Evolutionary conservation across 768 basidiomycete genomes (phyloP).

Genomic region (Russula sp.): DNA sequence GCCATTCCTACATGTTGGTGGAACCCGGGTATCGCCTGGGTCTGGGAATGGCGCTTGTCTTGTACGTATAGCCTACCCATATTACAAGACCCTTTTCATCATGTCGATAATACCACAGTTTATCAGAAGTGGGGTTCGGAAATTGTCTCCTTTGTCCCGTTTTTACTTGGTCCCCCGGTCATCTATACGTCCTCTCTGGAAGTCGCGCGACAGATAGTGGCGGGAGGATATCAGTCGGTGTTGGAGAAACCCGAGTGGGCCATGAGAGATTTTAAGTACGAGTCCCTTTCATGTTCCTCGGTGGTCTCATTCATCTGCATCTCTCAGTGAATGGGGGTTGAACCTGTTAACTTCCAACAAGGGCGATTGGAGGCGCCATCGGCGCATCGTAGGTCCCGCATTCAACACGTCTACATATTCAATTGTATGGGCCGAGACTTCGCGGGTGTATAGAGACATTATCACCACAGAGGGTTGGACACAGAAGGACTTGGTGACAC

Average conservation of each 20-base stretch:
- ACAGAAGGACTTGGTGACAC: slow-evolving; percentile 3
- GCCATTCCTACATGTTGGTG: background rate
- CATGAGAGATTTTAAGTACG: background rate
- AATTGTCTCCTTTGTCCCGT: background rate
- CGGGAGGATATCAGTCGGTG: background rate
- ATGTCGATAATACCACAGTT: background rate
- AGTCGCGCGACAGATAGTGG: background rate
- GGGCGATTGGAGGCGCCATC: slow-evolving; percentile 24
- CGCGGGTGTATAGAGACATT: slow-evolving; percentile 23
- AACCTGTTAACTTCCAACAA: slow-evolving; percentile 22
- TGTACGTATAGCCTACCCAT: background rate
- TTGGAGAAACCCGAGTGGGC: slow-evolving; percentile 23
- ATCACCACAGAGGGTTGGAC: slow-evolving; percentile 20
- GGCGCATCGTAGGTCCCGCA: slow-evolving; percentile 26
- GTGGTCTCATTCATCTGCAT: background rate
- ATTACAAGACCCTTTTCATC: background rate
- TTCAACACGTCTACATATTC: slow-evolving; percentile 25
- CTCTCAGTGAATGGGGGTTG: slow-evolving; percentile 18
- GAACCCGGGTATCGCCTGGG: background rate
- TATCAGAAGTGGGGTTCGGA: slow-evolving; percentile 1
- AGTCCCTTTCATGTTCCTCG: background rate
- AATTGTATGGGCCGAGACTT: slow-evolving; percentile 25
- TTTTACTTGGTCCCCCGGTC: background rate
- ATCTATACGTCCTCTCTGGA: background rate
- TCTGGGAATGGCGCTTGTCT: background rate